These are phyloP conservation scores for Hirsutella thompsonii DNA, from an alignment of 2,329 filamentous ascomycete genomes.

Conservation along the genomic window DNA sequence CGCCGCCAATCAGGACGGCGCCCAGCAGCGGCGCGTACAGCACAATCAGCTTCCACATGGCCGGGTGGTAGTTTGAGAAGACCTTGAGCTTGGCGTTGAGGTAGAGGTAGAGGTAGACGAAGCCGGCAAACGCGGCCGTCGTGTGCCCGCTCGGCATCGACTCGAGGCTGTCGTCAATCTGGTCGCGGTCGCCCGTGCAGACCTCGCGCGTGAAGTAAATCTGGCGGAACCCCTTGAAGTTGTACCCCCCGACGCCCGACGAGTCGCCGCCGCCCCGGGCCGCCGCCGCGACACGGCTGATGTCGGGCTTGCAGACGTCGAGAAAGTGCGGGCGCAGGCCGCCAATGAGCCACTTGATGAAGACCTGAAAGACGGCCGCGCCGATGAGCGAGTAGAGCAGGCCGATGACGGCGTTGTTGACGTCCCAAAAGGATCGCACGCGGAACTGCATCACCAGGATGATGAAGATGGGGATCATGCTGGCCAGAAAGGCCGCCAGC, in stretches of 20 bases:
- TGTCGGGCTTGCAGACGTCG: conserved; percentile 49
- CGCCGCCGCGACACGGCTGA: conserved; percentile 7
- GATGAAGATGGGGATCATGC: conserved; percentile 50
- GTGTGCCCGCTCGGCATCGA: conserved; percentile 64
- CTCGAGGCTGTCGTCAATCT: conserved; percentile 58
- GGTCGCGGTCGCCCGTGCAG: conserved; percentile 50
- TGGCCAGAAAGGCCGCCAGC: conserved; percentile 52
- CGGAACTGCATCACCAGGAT: conserved; percentile 56
- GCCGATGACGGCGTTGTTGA: conserved; percentile 59
- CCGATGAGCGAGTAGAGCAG: conserved; percentile 57
- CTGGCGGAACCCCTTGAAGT: conserved; percentile 35
- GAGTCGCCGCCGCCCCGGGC: conserved; percentile 10
- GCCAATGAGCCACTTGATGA: conserved; percentile 64
- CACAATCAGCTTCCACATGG: conserved; percentile 60
- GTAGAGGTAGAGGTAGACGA: conserved; percentile 59
- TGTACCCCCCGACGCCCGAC: conserved; percentile 17
- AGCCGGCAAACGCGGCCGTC: conserved; percentile 60
- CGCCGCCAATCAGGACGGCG: conserved; percentile 54
- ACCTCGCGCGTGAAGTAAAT: conserved; percentile 60
- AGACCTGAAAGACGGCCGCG: conserved; percentile 65
- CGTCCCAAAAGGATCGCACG: conserved; percentile 54
- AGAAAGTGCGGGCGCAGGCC: conserved; percentile 63
- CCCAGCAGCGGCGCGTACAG: conserved; percentile 55
- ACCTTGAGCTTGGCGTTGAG: conserved; percentile 71
- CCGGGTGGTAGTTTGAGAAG: conserved; percentile 57